Percentiles rank a stretch among this genome's conserved stretches.
Evolutionary conservation across 2,329 filamentous ascomycete species (phyloP).

Genomic region (Sarocladium strictum): DNA sequence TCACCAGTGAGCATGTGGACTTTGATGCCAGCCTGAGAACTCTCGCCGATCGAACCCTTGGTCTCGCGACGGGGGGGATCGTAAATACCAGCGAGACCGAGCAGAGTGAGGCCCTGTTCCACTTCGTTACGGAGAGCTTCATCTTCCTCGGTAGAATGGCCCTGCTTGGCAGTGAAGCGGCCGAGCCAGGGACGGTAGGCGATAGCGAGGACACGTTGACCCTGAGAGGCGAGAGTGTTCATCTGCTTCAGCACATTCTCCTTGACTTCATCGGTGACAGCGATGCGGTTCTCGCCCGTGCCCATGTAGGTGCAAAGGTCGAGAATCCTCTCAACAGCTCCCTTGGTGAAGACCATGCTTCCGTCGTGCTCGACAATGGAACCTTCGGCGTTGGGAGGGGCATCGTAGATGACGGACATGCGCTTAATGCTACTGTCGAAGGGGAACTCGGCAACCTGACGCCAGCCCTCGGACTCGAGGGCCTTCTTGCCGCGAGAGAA

Average conservation of each 20-base stretch:
- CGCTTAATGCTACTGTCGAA: conserved; percentile 75
- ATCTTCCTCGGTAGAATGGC: conserved; percentile 29
- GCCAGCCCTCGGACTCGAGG: conserved; percentile 50
- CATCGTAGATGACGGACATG: conserved; percentile 69
- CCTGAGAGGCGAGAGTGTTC: conserved; percentile 56
- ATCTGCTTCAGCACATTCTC: conserved; percentile 46
- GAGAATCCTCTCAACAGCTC: conserved; percentile 54
- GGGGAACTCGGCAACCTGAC: conserved; percentile 64
- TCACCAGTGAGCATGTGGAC: conserved; percentile 85
- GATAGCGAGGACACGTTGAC: conserved; percentile 66
- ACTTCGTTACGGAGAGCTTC: conserved; percentile 51
- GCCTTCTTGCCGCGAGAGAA: conserved; percentile 54
- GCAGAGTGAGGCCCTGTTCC: conserved; percentile 64
- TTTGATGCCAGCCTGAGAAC: conserved; percentile 66
- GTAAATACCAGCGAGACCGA: conserved; percentile 81
- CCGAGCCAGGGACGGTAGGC: conserved; percentile 57
- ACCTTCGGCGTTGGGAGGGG: conserved; percentile 32
- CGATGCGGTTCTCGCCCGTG: conserved; percentile 32
- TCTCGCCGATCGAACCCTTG: conserved; percentile 63
- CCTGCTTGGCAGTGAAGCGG: conserved; percentile 33
- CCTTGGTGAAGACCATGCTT: conserved; percentile 55
- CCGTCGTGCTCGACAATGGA: conserved; percentile 33
- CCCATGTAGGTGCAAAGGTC: conserved; percentile 48
- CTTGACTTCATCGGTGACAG: conserved; percentile 46
- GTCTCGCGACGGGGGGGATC: conserved; percentile 82